phyloP scores from a whole-genome alignment of 169 alveolate species.

The Plasmodium falciparum region DNA sequence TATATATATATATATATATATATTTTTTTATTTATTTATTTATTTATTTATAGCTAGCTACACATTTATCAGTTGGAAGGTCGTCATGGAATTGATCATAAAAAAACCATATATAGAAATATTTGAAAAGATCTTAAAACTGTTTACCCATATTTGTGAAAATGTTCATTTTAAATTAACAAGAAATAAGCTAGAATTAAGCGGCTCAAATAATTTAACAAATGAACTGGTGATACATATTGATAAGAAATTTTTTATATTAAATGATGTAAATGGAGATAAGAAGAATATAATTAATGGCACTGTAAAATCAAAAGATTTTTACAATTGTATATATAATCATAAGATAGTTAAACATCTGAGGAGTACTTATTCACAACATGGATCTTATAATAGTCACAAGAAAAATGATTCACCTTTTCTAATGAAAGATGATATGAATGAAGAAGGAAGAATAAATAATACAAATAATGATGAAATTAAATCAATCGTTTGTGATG shows the following conservation, averaged over 20 bases:
- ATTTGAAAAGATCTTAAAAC: slow-evolving; percentile 58
- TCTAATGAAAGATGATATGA: background rate
- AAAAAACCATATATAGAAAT: slow-evolving; percentile 61
- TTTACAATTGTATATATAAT: slow-evolving; percentile 57
- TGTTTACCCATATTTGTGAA: slow-evolving; percentile 43
- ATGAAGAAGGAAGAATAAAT: background rate
- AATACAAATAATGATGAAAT: background rate
- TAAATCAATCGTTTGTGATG: background rate
- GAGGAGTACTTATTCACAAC: slow-evolving; percentile 4
- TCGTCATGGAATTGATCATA: slow-evolving; percentile 56
- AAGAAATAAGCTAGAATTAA: slow-evolving; percentile 30
- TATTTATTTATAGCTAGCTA: background rate
- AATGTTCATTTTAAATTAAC: slow-evolving; percentile 46
- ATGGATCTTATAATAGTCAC: background rate
- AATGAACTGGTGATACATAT: slow-evolving; percentile 42
- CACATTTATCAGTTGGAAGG: too few species aligned
- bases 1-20: background rate
- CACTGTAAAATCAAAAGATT: slow-evolving; percentile 51
- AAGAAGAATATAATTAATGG: slow-evolving; percentile 22
- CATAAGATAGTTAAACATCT: slow-evolving; percentile 30
- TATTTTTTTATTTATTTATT: background rate
- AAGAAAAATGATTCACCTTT: background rate
- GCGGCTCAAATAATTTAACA: slow-evolving; percentile 43
- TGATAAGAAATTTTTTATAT: slow-evolving; percentile 38
- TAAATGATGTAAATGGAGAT: slow-evolving; percentile 18